Percentiles rank a stretch among this genome's conserved stretches.
Evolutionary conservation across 225 moss, liverwort and hornwort genomes (phyloP).

Genomic region (Straminergon stramineum): DNA sequence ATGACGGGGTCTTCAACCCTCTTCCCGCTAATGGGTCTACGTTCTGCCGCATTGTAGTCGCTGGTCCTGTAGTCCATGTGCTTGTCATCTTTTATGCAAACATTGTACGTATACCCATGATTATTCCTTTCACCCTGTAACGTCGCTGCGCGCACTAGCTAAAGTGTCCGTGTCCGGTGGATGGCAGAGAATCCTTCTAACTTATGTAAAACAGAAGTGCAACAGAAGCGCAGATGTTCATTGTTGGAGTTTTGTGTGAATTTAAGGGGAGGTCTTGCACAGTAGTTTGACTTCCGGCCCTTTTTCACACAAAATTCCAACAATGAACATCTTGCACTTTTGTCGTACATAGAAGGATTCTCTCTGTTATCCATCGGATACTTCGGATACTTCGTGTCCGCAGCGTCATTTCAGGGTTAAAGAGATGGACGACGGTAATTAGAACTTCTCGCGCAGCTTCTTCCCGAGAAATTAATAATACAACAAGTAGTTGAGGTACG

Average conservation of each 20-base stretch:
- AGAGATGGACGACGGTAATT: neutral
- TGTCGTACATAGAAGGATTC: neutral
- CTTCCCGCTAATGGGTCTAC: slow-evolving; percentile 9
- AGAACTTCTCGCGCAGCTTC: neutral
- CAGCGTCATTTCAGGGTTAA: neutral
- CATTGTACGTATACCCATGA: neutral
- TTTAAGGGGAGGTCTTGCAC: neutral
- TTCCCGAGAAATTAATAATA: neutral
- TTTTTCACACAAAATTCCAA: neutral
- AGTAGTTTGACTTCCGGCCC: too few species aligned
- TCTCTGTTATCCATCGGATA: neutral
- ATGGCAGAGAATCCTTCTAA: neutral
- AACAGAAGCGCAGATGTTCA: neutral
- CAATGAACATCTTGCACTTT: neutral
- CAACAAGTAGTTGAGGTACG: neutral
- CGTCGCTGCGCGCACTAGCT: too few species aligned
- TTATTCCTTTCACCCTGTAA: neutral
- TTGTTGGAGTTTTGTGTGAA: neutral
- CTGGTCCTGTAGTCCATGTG: slow-evolving; percentile 31
- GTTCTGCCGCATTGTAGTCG: slow-evolving; percentile 11
- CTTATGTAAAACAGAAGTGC: neutral
- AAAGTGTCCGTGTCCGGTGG: neutral
- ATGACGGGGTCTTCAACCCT: neutral
- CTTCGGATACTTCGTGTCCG: neutral
- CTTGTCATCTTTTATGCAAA: slow-evolving; percentile 16